Evolutionary conservation across 768 basidiomycete species (phyloP).

Genomic region (Leucosporidium yakuticum): DNA sequence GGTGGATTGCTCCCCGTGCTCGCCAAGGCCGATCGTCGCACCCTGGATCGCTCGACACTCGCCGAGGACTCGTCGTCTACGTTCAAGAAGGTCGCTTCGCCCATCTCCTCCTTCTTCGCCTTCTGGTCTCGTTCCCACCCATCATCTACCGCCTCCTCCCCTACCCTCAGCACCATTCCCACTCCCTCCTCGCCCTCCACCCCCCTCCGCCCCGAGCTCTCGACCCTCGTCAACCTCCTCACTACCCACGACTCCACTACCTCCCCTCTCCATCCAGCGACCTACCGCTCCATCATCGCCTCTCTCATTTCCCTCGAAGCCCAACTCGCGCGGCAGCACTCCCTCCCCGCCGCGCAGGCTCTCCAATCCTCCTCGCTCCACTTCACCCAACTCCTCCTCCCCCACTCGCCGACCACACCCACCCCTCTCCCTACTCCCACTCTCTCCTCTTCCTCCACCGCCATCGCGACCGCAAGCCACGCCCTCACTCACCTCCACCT

Average conservation of each 20-base stretch:
- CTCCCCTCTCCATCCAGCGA: conserved; percentile 10
- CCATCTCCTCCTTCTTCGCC: conserved; percentile 23
- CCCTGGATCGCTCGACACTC: conserved; percentile 6
- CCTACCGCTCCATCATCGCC: conserved; percentile 23
- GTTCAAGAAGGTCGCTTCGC: conserved; percentile 12
- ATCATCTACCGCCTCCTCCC: neutral
- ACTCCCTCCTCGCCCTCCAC: neutral
- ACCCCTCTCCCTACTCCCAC: neutral
- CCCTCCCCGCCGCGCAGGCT: conserved; percentile 10
- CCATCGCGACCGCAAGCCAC: neutral
- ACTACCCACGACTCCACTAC: neutral
- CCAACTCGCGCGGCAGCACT: conserved; percentile 20
- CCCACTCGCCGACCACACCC: neutral
- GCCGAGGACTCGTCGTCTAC: neutral
- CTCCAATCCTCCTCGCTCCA: neutral
- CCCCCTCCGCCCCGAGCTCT: neutral
- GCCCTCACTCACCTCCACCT: conserved; percentile 1
- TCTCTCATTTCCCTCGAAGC: conserved; percentile 31
- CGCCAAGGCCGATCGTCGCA: neutral
- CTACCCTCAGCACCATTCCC: neutral
- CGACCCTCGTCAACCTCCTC: conserved; percentile 6
- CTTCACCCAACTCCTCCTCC: neutral
- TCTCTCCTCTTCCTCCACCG: neutral
- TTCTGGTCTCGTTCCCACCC: conserved; percentile 35
- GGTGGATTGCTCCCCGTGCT: conserved; percentile 13